phyloP scores from a whole-genome alignment of 2,329 filamentous ascomycete species.

The Clarireedia hainanense region DNA sequence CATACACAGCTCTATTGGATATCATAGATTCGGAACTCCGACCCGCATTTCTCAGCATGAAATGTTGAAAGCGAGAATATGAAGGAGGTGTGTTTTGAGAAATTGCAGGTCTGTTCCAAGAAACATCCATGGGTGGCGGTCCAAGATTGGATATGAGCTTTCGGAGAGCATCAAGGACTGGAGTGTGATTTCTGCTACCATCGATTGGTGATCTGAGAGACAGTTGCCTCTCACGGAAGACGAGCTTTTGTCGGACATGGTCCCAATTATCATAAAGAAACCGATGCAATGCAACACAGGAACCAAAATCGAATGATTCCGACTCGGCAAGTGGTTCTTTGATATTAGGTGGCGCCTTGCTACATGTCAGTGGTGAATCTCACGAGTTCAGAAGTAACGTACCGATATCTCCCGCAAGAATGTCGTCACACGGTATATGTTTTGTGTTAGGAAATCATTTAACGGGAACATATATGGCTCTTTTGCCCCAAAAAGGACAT shows the following conservation, averaged over 20 bases:
- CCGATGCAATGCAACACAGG: slow-evolving; percentile 60
- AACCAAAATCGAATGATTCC: slow-evolving; percentile 60
- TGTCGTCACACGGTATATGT: slow-evolving; percentile 59
- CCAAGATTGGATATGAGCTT: slow-evolving; percentile 59
- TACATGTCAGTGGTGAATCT: slow-evolving; percentile 8
- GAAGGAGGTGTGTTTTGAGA: slow-evolving; percentile 53
- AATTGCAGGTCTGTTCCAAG: slow-evolving; percentile 62
- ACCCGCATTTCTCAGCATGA: slow-evolving; percentile 64
- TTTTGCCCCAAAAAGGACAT: slow-evolving; percentile 63
- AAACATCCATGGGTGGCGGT: slow-evolving; percentile 59
- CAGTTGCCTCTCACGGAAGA: slow-evolving; percentile 50
- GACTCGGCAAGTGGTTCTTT: slow-evolving; percentile 35
- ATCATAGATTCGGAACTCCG: slow-evolving; percentile 56
- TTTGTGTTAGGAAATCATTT: slow-evolving; percentile 60
- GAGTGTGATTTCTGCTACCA: slow-evolving; percentile 42
- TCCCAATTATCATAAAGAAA: slow-evolving; percentile 69
- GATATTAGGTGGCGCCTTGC: slow-evolving; percentile 40
- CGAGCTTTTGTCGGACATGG: slow-evolving; percentile 56
- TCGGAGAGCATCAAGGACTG: slow-evolving; percentile 51
- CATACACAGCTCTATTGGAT: slow-evolving; percentile 58
- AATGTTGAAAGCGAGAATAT: slow-evolving; percentile 64
- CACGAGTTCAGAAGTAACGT: slow-evolving; percentile 22
- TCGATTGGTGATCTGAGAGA: slow-evolving; percentile 48
- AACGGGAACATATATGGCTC: slow-evolving; percentile 66
- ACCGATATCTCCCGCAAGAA: slow-evolving; percentile 63